Percentiles rank a stretch among this genome's conserved stretches.
Evolutionary conservation across 306 rosid genomes (phyloP).

Genomic region (Lablab purpureus): DNA sequence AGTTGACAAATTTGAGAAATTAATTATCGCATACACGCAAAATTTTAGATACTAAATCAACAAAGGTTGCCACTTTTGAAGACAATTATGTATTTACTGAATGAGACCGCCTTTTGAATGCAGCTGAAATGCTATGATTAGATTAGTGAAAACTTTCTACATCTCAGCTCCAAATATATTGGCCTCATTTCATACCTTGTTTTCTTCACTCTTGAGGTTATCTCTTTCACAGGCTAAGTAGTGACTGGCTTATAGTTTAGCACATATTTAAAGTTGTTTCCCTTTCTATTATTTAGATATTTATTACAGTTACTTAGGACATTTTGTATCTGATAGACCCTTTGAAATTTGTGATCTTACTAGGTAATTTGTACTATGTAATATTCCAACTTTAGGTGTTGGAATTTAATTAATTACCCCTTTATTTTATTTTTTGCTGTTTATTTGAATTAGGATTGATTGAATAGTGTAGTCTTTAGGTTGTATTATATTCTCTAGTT

Average conservation of each 20-base stretch:
- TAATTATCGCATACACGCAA: background rate
- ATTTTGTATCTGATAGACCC: background rate
- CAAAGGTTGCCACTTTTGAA: slow-evolving; percentile 4
- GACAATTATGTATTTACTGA: background rate
- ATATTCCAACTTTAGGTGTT: background rate
- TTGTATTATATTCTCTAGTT: background rate
- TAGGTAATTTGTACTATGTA: background rate
- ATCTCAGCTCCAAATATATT: background rate
- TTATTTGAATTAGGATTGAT: background rate
- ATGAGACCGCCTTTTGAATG: background rate
- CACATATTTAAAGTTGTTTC: background rate
- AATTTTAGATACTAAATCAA: background rate
- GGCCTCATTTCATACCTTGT: background rate
- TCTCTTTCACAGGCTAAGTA: background rate
- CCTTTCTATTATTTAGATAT: background rate
- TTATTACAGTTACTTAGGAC: background rate
- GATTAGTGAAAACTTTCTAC: background rate
- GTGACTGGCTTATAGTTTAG: background rate
- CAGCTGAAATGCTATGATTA: background rate
- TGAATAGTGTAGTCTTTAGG: slow-evolving; percentile 18
- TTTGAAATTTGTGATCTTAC: slow-evolving; percentile 13
- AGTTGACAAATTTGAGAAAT: background rate
- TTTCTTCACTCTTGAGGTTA: background rate
- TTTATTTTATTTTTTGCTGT: background rate
- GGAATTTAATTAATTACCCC: background rate